phyloP scores from a whole-genome alignment of 441 rosid genomes.

The Daphne laureola region DNA sequence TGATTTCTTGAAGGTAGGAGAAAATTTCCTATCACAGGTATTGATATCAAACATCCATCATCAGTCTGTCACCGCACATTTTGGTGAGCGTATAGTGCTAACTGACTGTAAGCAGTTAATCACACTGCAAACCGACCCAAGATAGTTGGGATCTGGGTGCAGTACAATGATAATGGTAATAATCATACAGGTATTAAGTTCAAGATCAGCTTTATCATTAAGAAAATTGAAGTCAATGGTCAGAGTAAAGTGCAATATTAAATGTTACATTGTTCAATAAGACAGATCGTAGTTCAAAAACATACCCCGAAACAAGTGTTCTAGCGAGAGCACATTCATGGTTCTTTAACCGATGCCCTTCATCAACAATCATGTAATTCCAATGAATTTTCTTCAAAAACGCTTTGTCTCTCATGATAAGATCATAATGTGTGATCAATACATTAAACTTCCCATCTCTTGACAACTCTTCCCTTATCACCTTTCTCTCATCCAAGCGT shows the following conservation, averaged over 20 bases:
- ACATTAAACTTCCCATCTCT: conserved; percentile 72
- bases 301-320: conserved; percentile 81
- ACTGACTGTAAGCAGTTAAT: too few relatives aligned
- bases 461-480: conserved; percentile 61
- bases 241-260: background rate
- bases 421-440: conserved; percentile 91
- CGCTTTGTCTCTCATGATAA: conserved; percentile 91
- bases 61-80: too few relatives aligned
- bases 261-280: background rate
- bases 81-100: too few relatives aligned
- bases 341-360: conserved; percentile 98
- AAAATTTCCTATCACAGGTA: background rate
- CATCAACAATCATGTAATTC: conserved; percentile 95
- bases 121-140: too few relatives aligned
- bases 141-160: too few relatives aligned
- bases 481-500: conserved; percentile 90
- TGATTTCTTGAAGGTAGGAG: background rate
- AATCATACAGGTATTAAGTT: background rate
- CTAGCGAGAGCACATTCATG: conserved; percentile 88
- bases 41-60: background rate
- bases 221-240: background rate
- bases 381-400: conserved; percentile 88
- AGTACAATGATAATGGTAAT: too few relatives aligned
- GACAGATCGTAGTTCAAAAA: conserved; percentile 10
- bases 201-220: conserved; percentile 1